Conservation (phyloP, 2,329 filamentous ascomycete genomes). For the Leptographium wingfieldii region DNA sequence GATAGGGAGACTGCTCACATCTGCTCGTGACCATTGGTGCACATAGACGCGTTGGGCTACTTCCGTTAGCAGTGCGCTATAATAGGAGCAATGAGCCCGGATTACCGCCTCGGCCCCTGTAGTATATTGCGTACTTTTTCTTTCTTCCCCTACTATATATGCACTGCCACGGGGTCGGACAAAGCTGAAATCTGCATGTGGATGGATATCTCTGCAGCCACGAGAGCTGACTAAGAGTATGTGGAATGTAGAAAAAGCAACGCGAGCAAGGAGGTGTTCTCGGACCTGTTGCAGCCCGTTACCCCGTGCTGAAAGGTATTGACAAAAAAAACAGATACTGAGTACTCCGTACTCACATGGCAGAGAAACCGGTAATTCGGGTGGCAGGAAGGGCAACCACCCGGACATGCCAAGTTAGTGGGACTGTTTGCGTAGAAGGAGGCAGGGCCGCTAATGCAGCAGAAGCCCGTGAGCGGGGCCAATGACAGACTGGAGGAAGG, state of each 20-base stretch:
- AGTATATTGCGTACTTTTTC: neutral
- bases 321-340: neutral
- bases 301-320: no score
- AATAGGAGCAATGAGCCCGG: neutral
- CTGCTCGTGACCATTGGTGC: neutral
- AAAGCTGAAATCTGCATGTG: neutral
- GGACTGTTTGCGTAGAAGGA: neutral
- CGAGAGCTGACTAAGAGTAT: neutral
- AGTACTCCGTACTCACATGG: neutral
- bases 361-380: neutral
- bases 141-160: neutral
- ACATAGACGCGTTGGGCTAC: neutral
- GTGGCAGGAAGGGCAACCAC: neutral
- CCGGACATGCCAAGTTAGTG: neutral
- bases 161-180: neutral
- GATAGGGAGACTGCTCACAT: no score
- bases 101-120: neutral
- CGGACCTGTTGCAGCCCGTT: neutral
- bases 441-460: slow-evolving; percentile 2
- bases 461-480: neutral
- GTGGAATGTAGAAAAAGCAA: neutral
- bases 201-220: neutral
- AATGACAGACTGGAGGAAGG: neutral
- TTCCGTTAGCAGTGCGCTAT: neutral
- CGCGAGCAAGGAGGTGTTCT: neutral